These are phyloP conservation scores for Punica granatum DNA, from an alignment of 345 rosid genomes.

Conservation along the genomic window DNA sequence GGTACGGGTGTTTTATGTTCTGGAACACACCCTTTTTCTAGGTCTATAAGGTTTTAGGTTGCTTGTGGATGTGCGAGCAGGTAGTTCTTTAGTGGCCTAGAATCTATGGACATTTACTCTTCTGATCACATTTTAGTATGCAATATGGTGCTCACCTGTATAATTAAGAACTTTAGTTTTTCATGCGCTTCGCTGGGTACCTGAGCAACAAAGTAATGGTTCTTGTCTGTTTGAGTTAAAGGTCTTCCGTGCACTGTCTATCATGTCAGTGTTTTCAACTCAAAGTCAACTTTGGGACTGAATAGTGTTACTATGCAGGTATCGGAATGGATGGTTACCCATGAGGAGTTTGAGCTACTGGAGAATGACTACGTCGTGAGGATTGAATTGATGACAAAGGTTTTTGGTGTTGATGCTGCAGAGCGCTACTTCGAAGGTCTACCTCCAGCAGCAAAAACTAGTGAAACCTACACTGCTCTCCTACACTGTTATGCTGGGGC, in stretches of 20 bases:
- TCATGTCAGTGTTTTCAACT: not conserved
- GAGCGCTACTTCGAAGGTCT: slow-evolving; percentile 81
- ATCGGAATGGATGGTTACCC: slow-evolving; percentile 78
- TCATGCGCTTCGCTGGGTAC: not conserved
- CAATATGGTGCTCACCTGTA: not conserved
- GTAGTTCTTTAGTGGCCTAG: not conserved
- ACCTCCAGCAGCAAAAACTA: slow-evolving; percentile 40
- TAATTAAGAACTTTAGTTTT: not conserved
- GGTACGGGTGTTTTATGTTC: not conserved
- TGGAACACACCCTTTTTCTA: not conserved
- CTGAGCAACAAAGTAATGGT: not conserved
- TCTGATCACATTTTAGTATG: not conserved
- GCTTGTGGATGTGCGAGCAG: not conserved
- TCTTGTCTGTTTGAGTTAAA: not conserved
- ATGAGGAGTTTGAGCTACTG: slow-evolving; percentile 44
- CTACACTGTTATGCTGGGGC: slow-evolving; percentile 74
- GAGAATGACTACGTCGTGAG: slow-evolving; percentile 64
- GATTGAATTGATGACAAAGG: slow-evolving; percentile 78
- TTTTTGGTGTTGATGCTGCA: slow-evolving; percentile 84
- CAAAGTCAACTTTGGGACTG: not conserved
- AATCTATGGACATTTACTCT: not conserved
- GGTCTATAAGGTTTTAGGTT: not conserved
- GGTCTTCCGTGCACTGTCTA: not conserved
- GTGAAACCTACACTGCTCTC: slow-evolving; percentile 82
- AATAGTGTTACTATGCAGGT: slow-evolving; percentile 30